Evolutionary conservation across 2,329 filamentous ascomycete genomes (phyloP), one percentile per base, ranked within the genome.

Genomic region (Hirsutella thompsonii): DNA sequence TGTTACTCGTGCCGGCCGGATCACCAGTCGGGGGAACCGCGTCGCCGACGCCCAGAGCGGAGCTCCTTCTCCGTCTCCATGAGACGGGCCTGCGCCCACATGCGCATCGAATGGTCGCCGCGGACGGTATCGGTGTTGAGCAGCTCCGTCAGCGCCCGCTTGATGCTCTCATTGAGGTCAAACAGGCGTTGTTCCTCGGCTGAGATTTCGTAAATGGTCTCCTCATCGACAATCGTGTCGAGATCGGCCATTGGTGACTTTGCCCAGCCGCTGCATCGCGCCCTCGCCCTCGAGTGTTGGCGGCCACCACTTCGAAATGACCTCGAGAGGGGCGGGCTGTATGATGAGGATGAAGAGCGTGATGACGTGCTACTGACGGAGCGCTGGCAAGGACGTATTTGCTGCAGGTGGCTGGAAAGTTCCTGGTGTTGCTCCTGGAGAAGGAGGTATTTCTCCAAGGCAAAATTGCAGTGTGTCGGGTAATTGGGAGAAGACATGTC

Each of bases 1-100:
- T 26, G 23, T 26, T 26, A 11, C 23, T 11, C 11, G 23, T 26
- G 11, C 32, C 8, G 4, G 16, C 16, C 32, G 14, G 16, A 32
- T 34, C n/a, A 34, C 32, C 32, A 34, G 14, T 34, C 32, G 13
- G 54, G 50, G 20, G 56, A 56, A 53, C 67, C 68, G 38, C 69
- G 62, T 46, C 70, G 58, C 48, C 72, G 61, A 38, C 72, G 61
- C 29, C 71, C 69, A 8, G 65, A 69, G 26, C 73, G 67, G 42
- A 78, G 57, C 49, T 78, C 72, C 50, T 70, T 69, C 51, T 79
- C 74, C 18, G 74, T 76, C 49, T 77, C 72, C 68, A 79, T 69
- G 20, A 79, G 60, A 13, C 73, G 62, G 18, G 68, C 64, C 55
- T 78, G 74, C 28, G 78, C 70, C 69, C 72, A 78, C 44, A 66